Conservation (phyloP, 257 asterid genomes). For the Jasminum sambac region DNA sequence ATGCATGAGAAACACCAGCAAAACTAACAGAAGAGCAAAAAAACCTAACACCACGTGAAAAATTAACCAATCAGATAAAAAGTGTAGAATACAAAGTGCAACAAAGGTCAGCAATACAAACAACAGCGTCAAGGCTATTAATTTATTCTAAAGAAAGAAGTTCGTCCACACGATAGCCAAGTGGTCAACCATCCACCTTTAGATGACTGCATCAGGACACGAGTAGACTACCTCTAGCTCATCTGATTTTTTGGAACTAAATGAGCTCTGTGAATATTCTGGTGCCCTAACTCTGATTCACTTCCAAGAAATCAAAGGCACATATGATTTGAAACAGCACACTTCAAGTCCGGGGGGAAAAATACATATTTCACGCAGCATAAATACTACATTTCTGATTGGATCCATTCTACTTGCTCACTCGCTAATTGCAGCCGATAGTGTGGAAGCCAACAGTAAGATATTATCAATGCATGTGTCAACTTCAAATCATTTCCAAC, state of each 20-base stretch:
- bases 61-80: constrained; percentile 17
- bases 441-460: neutral
- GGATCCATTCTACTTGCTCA: neutral
- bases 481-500: too few species aligned
- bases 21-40: constrained; percentile 4
- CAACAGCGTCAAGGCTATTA: neutral
- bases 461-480: neutral
- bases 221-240: neutral
- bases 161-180: neutral
- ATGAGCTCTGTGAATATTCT: neutral
- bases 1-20: constrained; percentile 22
- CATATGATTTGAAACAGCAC: neutral
- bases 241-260: neutral
- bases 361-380: constrained; percentile 5
- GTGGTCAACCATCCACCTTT: neutral
- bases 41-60: constrained; percentile 12
- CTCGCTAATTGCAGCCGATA: neutral
- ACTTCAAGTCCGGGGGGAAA: neutral
- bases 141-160: neutral
- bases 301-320: neutral
- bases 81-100: neutral
- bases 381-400: constrained; percentile 2
- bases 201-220: neutral
- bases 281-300: neutral
- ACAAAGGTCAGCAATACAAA: neutral